A percentile compares a stretch with the other conserved stretches of the same genome.
phyloP scores from a whole-genome alignment of 2,329 filamentous ascomycete species.

The Scopulariopsis brevicaulis region DNA sequence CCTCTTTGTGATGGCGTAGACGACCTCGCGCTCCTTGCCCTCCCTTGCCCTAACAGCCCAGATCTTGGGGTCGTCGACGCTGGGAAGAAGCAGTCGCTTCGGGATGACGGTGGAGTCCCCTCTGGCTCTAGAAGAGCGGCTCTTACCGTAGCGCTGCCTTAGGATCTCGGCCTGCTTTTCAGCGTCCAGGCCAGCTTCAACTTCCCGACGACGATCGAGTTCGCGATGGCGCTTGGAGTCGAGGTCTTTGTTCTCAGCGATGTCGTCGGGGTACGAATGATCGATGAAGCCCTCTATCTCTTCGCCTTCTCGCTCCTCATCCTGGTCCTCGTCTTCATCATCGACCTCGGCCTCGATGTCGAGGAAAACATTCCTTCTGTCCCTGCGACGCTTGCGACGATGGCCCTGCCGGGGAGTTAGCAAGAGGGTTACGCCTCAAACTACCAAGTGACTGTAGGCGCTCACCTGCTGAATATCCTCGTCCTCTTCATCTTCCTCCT shows the following conservation, averaged over 20 bases:
- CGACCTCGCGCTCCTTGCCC: constrained; percentile 87
- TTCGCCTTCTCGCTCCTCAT: constrained; percentile 81
- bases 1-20: constrained; percentile 80
- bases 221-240: constrained; percentile 87
- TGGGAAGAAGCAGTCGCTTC: constrained; percentile 77
- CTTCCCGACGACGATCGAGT: constrained; percentile 82
- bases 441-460: neutral
- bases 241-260: constrained; percentile 67
- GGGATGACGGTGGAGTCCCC: constrained; percentile 69
- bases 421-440: constrained; percentile 8
- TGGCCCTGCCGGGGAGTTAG: constrained; percentile 32
- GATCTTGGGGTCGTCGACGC: constrained; percentile 90
- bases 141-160: constrained; percentile 78
- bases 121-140: constrained; percentile 51
- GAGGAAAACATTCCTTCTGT: constrained; percentile 75
- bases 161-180: constrained; percentile 85
- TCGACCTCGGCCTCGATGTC: constrained; percentile 98
- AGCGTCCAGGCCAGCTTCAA: constrained; percentile 79
- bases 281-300: constrained; percentile 77
- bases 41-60: constrained; percentile 91
- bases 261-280: constrained; percentile 82
- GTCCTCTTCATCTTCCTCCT: constrained; percentile 27
- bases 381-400: constrained; percentile 71
- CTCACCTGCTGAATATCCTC: constrained; percentile 56
- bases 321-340: constrained; percentile 78